Percentiles rank a stretch among this genome's conserved stretches.
Conservation (phyloP, 148 eudicot genomes). For the Camellia sinensis region DNA sequence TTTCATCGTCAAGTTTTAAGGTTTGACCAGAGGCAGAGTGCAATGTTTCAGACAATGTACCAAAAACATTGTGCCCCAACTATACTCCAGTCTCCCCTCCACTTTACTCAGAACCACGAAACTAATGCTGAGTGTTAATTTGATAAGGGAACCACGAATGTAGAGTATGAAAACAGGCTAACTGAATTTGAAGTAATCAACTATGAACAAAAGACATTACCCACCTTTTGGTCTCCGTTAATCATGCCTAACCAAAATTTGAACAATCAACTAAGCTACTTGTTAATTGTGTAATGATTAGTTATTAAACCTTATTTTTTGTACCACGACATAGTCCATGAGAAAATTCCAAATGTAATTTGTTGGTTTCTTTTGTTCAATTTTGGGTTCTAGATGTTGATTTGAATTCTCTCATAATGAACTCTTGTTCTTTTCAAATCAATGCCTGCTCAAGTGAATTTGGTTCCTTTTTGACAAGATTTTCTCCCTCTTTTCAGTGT, state of each 20-base stretch:
- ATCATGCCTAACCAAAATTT: background rate
- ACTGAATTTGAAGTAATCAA: background rate
- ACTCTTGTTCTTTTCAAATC: background rate
- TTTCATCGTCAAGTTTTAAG: background rate
- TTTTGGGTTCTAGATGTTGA: background rate
- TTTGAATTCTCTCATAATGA: background rate
- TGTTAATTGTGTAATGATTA: background rate
- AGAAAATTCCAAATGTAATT: background rate
- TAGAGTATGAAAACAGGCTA: background rate
- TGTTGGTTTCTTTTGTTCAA: background rate
- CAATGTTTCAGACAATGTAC: background rate
- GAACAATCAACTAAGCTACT: background rate
- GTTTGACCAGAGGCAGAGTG: background rate
- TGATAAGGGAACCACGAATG: background rate
- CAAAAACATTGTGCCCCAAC: background rate
- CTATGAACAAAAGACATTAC: background rate
- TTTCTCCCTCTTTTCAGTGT: slow-evolving; percentile 33
- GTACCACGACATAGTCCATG: background rate
- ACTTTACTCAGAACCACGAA: background rate
- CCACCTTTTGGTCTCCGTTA: background rate
- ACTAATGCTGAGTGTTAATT: background rate
- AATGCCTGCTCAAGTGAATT: background rate
- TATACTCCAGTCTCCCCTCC: background rate
- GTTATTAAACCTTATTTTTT: background rate
- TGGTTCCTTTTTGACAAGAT: background rate